Evolutionary conservation across 441 rosid genomes (phyloP).

Genomic region (Erodium moschatum): DNA sequence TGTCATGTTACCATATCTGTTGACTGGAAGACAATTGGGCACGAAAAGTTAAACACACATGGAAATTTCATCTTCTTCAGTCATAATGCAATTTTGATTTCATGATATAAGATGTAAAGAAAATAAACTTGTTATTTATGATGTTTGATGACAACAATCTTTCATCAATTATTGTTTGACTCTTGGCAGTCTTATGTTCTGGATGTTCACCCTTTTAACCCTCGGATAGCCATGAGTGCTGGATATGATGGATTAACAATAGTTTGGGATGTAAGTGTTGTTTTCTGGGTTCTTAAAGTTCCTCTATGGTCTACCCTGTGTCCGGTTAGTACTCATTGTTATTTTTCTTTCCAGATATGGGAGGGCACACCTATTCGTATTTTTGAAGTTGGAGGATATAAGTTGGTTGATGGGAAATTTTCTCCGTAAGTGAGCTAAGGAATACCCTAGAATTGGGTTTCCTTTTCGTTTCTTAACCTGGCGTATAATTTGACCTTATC

Average conservation of each 20-base stretch:
- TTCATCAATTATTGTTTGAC: conserved; percentile 22
- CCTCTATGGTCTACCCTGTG: conserved; percentile 5
- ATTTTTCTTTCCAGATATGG: conserved; percentile 69
- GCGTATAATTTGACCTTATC: neutral
- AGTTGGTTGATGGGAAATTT: conserved; percentile 98
- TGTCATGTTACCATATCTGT: neutral
- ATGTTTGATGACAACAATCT: neutral
- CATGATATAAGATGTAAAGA: conserved; percentile 7
- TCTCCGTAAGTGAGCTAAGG: conserved; percentile 77
- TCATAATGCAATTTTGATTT: conserved; percentile 11
- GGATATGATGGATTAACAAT: conserved; percentile 98
- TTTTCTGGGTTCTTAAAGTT: conserved; percentile 23
- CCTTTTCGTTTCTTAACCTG: conserved; percentile 15
- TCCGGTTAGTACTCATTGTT: conserved; percentile 18
- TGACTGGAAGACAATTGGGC: neutral
- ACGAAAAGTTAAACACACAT: neutral
- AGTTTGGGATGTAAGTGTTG: conserved; percentile 90
- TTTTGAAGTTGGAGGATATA: conserved; percentile 79
- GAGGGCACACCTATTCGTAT: conserved; percentile 83
- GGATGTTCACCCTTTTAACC: conserved; percentile 98
- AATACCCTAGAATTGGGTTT: neutral
- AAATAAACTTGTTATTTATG: neutral
- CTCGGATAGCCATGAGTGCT: conserved; percentile 99
- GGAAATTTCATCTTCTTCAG: conserved; percentile 9
- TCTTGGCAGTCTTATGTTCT: conserved; percentile 84